Evolutionary conservation across 257 asterid genomes (phyloP).

Genomic region (Capsicum chinense): DNA sequence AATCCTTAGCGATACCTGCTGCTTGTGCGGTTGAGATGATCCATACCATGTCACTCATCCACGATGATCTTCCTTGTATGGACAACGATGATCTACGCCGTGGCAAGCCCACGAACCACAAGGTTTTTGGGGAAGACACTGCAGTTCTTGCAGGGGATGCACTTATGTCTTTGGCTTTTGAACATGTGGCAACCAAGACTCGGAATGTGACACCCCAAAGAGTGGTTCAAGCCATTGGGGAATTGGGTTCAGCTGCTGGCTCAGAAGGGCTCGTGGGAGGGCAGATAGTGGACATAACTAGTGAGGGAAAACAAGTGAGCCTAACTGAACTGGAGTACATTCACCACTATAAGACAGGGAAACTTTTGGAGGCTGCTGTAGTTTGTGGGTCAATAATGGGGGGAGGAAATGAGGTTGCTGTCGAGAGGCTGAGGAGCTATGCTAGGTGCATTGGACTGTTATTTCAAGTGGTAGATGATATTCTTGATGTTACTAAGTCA

Average conservation of each 20-base stretch:
- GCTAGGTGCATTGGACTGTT: conserved; percentile 62
- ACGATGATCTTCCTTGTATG: conserved; percentile 83
- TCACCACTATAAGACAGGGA: conserved; percentile 70
- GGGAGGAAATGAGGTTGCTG: conserved; percentile 52
- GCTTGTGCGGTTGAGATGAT: conserved; percentile 77
- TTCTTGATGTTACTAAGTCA: conserved; percentile 64
- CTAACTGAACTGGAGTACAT: conserved; percentile 60
- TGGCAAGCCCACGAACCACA: conserved; percentile 69
- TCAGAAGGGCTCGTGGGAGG: conserved; percentile 72
- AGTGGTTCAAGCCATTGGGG: conserved; percentile 54
- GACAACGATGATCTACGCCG: conserved; percentile 67
- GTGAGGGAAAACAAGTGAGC: conserved; percentile 58
- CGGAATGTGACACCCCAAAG: conserved; percentile 38
- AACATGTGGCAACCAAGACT: conserved; percentile 54
- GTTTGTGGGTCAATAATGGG: conserved; percentile 79
- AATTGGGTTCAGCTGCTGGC: conserved; percentile 62
- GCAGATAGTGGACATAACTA: conserved; percentile 57
- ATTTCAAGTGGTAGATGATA: conserved; percentile 83
- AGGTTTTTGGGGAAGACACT: conserved; percentile 63
- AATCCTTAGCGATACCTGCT: conserved; percentile 50
- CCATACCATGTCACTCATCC: conserved; percentile 75
- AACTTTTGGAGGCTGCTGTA: conserved; percentile 73
- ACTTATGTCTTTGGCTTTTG: conserved; percentile 63
- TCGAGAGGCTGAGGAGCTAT: conserved; percentile 62
- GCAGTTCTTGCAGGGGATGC: conserved; percentile 79